A percentile compares a stretch with the other conserved stretches of the same genome.
Conservation (phyloP, 352 stramenopile species). For the Pythium guiyangense region DNA sequence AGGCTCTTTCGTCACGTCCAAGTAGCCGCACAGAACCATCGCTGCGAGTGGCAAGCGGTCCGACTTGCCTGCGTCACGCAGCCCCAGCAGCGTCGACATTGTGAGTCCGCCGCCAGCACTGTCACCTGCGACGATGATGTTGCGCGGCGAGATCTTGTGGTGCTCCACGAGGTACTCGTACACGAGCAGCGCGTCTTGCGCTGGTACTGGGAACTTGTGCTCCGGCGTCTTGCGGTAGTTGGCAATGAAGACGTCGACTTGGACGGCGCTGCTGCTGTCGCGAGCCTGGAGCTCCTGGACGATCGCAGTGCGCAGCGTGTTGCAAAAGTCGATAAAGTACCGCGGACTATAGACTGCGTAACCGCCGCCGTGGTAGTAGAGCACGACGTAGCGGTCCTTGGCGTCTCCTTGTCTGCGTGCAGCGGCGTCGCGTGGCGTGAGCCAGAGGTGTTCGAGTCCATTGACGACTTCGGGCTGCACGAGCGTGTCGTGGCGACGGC, state of each 20-base stretch:
- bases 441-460: constrained; percentile 15
- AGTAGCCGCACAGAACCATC: constrained; percentile 15
- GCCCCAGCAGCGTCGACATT: constrained; percentile 15
- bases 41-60: constrained; percentile 11
- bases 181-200: constrained; percentile 10
- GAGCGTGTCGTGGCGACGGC: constrained; percentile 11
- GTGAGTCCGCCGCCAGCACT: constrained; percentile 14
- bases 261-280: not conserved
- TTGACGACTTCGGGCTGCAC: constrained; percentile 22
- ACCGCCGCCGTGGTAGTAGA: constrained; percentile 18
- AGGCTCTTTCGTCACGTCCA: constrained; percentile 12
- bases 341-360: constrained; percentile 14
- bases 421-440: constrained; percentile 2
- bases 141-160: constrained; percentile 6
- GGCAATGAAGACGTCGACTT: constrained; percentile 17
- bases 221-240: constrained; percentile 19
- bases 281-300: not conserved
- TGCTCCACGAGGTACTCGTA: constrained; percentile 18
- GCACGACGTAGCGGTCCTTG: constrained; percentile 5
- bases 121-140: constrained; percentile 16
- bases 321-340: constrained; percentile 15
- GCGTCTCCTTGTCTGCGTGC: no score
- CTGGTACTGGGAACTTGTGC: constrained; percentile 13
- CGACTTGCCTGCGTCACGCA: constrained; percentile 3
- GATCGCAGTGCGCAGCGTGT: constrained; percentile 8